Percentiles rank a stretch among this genome's conserved stretches.
Conservation (phyloP, 768 basidiomycete genomes). For the Kwoniella botswanensis region DNA sequence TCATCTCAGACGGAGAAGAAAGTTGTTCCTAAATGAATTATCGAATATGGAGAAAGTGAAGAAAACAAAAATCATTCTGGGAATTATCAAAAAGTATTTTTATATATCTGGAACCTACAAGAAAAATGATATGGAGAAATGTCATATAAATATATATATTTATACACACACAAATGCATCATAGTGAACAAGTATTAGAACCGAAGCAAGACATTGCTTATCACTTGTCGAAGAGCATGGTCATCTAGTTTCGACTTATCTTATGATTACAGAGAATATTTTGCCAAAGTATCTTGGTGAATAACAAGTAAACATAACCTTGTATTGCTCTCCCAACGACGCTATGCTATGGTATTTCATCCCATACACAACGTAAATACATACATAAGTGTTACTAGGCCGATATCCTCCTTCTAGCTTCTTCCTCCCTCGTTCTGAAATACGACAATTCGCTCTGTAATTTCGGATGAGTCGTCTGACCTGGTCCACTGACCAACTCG, state of each 20-base stretch:
- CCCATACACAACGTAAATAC: no score
- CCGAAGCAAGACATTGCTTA: no score
- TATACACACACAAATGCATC: background rate
- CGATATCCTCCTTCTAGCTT: conserved; percentile 63
- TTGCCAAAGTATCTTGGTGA: no score
- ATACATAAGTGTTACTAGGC: background rate
- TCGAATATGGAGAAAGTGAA: background rate
- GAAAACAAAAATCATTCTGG: background rate
- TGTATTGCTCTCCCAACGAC: no score
- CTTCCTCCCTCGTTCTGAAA: conserved; percentile 85
- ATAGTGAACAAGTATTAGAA: background rate
- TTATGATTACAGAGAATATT: no score
- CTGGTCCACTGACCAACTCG: conserved; percentile 64
- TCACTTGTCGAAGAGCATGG: no score
- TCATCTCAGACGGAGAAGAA: background rate
- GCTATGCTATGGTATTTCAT: background rate
- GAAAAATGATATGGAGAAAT: background rate
- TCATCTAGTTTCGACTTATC: no score
- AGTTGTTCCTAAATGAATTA: background rate
- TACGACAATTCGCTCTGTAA: conserved; percentile 83
- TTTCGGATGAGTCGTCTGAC: conserved; percentile 77
- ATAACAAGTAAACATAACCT: no score
- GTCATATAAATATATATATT: background rate
- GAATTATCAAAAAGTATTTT: background rate
- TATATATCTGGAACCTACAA: conserved; percentile 3